Evolutionary conservation across 257 asterid species (phyloP), one percentile per base, ranked within the genome.

Genomic region (Ilex aquifolium): DNA sequence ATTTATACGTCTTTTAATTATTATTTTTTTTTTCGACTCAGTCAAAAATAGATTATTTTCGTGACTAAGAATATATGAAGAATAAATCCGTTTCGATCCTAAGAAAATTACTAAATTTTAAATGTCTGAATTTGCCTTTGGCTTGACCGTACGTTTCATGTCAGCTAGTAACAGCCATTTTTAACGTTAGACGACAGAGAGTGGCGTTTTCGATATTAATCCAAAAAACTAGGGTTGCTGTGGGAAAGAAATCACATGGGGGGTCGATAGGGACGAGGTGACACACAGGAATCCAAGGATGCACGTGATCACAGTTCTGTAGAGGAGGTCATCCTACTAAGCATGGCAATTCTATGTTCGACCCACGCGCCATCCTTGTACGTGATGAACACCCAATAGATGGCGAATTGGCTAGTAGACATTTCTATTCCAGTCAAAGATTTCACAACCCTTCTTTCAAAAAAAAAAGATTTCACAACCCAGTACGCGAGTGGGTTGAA

Each of bases 251-350:
- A 31, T 60, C 85, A 77, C 85, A 65, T 73, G 83, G 77, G 64
- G 27, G 62, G 56, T 67, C 66, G 77, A 74, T 13, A 44, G 44
- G 55, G 75, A 71, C 69, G 78, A 77, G 75, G 73, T 65, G 60
- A 64, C 60, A 44, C 64, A 62, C 66, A 65, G 49, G 72, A 79
- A 65, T 61, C 72, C 77, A 77, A 70, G 72, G 51, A 39, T 42
- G 74, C 80, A 71, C 80, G 79, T 77, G 77, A 77, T 71, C 49
- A 21, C 16, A 50, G 71, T 32, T 39, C 12, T 40, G 16, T 39
- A 7, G 17, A 49, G 17, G 21, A 27, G 53, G 39, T 42, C 46
- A 36, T 7, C 55, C 61, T 15, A 1, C 21, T 44, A n/a, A 21
- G 48, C n/a, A 42, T 50, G 56, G 13, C 17, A 10, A 50, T n/a